These are phyloP conservation scores for Rhodotorula babjevae DNA, from an alignment of 768 basidiomycete genomes.

Conservation along the genomic window DNA sequence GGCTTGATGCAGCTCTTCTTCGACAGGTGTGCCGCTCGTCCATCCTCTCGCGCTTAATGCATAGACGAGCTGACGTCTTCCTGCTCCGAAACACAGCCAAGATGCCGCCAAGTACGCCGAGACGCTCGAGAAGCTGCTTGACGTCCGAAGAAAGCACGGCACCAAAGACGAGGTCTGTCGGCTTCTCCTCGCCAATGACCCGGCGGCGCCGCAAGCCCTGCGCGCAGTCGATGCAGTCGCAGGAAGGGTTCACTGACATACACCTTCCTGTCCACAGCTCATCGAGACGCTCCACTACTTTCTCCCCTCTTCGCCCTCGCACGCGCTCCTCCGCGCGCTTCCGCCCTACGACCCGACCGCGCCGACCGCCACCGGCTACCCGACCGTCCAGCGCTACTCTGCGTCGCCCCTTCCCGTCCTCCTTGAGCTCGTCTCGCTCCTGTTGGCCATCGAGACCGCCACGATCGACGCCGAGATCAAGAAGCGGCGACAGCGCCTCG, in stretches of 20 bases:
- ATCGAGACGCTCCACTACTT: conserved; percentile 62
- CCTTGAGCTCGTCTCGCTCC: conserved; percentile 63
- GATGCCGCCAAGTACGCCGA: conserved; percentile 78
- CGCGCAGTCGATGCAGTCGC: too few species aligned
- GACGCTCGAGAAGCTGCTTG: conserved; percentile 68
- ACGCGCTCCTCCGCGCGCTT: conserved; percentile 59
- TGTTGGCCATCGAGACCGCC: conserved; percentile 62
- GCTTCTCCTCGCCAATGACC: neutral
- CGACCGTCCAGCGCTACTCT: conserved; percentile 56
- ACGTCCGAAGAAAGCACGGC: conserved; percentile 60
- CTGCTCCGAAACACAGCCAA: conserved; percentile 51
- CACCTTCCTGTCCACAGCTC: conserved; percentile 54
- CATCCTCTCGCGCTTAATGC: neutral
- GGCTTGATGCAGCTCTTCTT: conserved; percentile 59
- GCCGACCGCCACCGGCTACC: conserved; percentile 61
- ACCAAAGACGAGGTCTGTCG: conserved; percentile 57
- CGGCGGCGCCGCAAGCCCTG: too few species aligned
- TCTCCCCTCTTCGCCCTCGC: conserved; percentile 68
- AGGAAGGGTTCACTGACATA: neutral
- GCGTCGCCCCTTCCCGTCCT: conserved; percentile 66
- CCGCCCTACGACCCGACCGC: conserved; percentile 72
- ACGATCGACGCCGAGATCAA: conserved; percentile 64
- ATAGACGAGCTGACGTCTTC: neutral
- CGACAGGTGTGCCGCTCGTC: conserved; percentile 54
- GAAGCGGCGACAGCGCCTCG: conserved; percentile 71